Percentiles rank a stretch among this genome's conserved stretches.
phyloP scores from a whole-genome alignment of 495 filamentous ascomycete genomes.

The Neurospora sublineolata region DNA sequence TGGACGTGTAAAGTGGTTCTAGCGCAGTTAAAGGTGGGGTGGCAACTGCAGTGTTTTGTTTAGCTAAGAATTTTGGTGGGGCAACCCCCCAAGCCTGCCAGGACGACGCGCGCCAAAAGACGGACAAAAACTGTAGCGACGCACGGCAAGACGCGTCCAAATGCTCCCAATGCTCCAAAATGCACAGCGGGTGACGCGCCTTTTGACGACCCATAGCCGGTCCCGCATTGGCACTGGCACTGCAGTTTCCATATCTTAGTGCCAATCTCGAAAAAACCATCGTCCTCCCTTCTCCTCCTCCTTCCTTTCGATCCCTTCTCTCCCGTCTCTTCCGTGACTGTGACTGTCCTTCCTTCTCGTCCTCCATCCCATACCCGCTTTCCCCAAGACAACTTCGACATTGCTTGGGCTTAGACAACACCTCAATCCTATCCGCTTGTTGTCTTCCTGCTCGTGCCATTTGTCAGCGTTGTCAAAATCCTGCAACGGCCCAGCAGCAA shows the following conservation, averaged over 20 bases:
- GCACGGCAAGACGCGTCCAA: background rate
- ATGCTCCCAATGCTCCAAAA: background rate
- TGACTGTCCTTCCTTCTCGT: conserved; percentile 4
- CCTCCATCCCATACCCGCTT: background rate
- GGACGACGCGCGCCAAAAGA: background rate
- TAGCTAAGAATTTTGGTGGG: background rate
- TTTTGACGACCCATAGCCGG: background rate
- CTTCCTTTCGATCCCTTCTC: background rate
- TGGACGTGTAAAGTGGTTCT: background rate
- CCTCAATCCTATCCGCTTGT: background rate
- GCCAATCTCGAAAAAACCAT: background rate
- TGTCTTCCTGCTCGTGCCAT: background rate
- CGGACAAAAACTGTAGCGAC: background rate
- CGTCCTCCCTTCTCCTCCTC: background rate
- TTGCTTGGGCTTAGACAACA: background rate
- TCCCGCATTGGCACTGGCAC: background rate
- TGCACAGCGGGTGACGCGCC: background rate
- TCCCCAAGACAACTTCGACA: background rate
- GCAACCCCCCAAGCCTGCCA: background rate
- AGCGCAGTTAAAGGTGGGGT: background rate
- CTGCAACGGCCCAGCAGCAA: background rate
- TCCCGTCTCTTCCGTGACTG: background rate
- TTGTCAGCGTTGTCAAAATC: background rate
- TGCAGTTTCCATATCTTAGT: background rate
- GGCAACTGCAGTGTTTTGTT: background rate